Evolutionary conservation across 768 basidiomycete genomes (phyloP).

Genomic region (Russula sp.): DNA sequence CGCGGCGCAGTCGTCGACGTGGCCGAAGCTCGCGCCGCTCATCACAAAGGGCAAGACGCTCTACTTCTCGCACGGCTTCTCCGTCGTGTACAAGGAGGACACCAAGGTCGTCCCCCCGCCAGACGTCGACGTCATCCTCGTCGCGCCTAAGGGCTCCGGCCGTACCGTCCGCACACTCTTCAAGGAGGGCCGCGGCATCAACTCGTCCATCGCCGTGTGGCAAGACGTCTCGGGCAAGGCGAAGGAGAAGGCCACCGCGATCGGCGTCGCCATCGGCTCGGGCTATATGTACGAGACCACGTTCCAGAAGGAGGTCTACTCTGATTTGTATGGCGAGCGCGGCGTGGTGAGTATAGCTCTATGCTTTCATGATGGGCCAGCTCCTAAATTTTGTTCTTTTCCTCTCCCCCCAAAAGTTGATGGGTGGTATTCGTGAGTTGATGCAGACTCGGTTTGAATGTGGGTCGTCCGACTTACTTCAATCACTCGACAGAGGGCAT

Average conservation of each 20-base stretch:
- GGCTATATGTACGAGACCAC: constrained; percentile 99
- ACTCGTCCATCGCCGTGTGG: constrained; percentile 89
- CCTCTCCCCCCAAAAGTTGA: constrained; percentile 46
- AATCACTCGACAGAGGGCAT: constrained; percentile 63
- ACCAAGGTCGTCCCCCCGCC: constrained; percentile 87
- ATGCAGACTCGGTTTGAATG: too few relatives aligned
- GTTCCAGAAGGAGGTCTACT: constrained; percentile 99
- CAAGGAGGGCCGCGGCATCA: constrained; percentile 99
- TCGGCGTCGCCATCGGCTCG: constrained; percentile 91
- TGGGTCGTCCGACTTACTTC: background rate
- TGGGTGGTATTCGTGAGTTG: constrained; percentile 88
- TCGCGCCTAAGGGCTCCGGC: constrained; percentile 98
- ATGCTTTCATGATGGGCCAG: background rate
- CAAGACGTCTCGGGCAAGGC: constrained; percentile 99
- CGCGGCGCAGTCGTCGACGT: constrained; percentile 97
- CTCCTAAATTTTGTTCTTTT: background rate
- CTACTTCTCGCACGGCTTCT: constrained; percentile 99
- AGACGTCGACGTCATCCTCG: constrained; percentile 98
- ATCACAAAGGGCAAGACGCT: constrained; percentile 99
- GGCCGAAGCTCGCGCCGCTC: constrained; percentile 81
- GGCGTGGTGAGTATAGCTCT: constrained; percentile 71
- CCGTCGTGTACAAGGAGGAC: constrained; percentile 95
- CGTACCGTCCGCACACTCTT: constrained; percentile 98
- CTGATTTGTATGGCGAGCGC: constrained; percentile 98
- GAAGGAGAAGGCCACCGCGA: constrained; percentile 91